phyloP scores from a whole-genome alignment of 2,329 filamentous ascomycete species.

The Ophiostoma piceae region DNA sequence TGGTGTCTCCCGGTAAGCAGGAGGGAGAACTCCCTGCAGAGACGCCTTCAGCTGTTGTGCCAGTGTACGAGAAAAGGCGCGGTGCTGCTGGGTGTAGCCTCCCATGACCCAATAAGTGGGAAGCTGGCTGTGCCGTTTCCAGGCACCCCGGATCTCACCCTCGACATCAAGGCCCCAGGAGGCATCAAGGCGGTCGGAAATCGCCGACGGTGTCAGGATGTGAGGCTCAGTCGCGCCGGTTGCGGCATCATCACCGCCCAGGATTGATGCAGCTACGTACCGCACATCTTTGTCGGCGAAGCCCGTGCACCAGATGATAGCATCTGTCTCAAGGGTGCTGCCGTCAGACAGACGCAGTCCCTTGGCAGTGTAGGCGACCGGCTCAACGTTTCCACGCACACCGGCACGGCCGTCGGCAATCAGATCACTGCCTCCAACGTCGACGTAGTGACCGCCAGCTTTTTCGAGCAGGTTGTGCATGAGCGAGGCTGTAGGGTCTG shows the following conservation, averaged over 20 bases:
- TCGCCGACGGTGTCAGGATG: not conserved
- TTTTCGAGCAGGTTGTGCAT: conserved; percentile 4
- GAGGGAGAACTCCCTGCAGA: not conserved
- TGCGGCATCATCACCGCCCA: not conserved
- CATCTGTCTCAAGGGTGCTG: not conserved
- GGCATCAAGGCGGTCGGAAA: not conserved
- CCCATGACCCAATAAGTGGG: conserved; percentile 8
- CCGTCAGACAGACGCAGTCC: conserved; percentile 1
- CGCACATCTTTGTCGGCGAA: conserved; percentile 3
- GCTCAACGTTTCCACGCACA: conserved; percentile 4
- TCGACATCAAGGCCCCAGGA: not conserved
- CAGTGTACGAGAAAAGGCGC: not conserved
- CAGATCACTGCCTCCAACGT: not conserved
- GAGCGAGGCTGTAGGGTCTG: not conserved
- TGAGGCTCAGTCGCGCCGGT: not conserved
- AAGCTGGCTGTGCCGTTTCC: not conserved
- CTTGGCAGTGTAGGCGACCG: not conserved
- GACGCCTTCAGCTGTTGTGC: conserved; percentile 10
- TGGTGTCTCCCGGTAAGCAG: not conserved
- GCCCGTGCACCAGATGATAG: not conserved
- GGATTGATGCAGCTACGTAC: not conserved
- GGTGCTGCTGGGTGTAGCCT: conserved; percentile 10
- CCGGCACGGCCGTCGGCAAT: conserved; percentile 1
- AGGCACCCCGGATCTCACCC: conserved; percentile 1
- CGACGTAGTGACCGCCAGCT: not conserved